phyloP scores from a whole-genome alignment of 495 filamentous ascomycete genomes.

The Amniculicola lignicola region DNA sequence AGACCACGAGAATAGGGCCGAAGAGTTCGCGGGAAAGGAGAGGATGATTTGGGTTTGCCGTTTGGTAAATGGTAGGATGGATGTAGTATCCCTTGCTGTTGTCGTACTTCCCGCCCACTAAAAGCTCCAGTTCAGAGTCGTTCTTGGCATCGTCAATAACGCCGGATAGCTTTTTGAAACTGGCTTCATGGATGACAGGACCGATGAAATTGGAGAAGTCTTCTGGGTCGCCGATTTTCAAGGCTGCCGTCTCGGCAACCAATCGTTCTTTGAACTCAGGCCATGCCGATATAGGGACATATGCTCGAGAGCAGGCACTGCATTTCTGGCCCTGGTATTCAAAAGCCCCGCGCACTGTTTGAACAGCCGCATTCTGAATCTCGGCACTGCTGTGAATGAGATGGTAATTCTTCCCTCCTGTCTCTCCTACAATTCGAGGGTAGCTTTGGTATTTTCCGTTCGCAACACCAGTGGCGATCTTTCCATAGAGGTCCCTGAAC shows the following conservation, averaged over 20 bases:
- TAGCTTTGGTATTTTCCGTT: conserved; percentile 43
- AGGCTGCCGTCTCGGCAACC: conserved; percentile 38
- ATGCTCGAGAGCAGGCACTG: conserved; percentile 41
- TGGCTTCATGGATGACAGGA: conserved; percentile 44
- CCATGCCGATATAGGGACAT: conserved; percentile 42
- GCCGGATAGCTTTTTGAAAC: conserved; percentile 41
- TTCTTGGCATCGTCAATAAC: conserved; percentile 61
- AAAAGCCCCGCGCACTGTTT: conserved; percentile 46
- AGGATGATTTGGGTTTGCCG: conserved; percentile 60
- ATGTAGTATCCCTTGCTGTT: conserved; percentile 62
- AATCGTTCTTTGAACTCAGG: conserved; percentile 38
- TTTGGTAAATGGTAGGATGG: conserved; percentile 64
- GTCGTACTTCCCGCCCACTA: conserved; percentile 60
- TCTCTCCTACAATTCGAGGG: conserved; percentile 46
- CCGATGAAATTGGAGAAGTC: conserved; percentile 46
- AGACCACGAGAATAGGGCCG: conserved; percentile 59
- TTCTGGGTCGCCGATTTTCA: conserved; percentile 41
- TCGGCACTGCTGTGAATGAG: conserved; percentile 42
- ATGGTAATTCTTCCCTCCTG: conserved; percentile 48
- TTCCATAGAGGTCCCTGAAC: conserved; percentile 41
- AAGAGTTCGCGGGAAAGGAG: conserved; percentile 63
- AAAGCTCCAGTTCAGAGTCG: conserved; percentile 58
- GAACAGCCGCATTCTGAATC: conserved; percentile 42
- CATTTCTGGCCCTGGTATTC: conserved; percentile 49
- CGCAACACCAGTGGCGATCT: conserved; percentile 40